Evolutionary conservation across 768 basidiomycete genomes (phyloP).

Genomic region (Mrakia gelida): DNA sequence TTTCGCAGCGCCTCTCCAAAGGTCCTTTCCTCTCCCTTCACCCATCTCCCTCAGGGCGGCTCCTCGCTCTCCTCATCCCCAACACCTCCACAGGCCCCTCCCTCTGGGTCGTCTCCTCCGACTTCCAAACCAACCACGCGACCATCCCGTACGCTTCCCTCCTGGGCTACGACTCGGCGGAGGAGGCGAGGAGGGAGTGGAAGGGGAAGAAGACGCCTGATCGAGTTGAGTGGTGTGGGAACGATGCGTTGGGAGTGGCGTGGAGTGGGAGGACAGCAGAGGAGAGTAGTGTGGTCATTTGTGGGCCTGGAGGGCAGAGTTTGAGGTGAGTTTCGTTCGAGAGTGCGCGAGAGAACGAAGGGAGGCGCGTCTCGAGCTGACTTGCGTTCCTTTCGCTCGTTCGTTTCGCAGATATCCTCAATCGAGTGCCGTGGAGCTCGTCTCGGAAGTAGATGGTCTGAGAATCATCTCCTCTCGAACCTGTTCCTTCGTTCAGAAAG

Average conservation of each 20-base stretch:
- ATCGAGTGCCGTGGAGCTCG: constrained; percentile 64
- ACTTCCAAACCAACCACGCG: constrained; percentile 55
- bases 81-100: constrained; percentile 34
- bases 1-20: constrained; percentile 63
- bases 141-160: constrained; percentile 47
- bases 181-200: not conserved
- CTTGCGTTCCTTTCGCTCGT: not conserved
- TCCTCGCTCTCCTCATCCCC: constrained; percentile 74
- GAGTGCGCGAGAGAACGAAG: not conserved
- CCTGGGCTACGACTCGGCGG: constrained; percentile 9
- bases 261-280: constrained; percentile 52
- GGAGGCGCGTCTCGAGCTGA: not conserved
- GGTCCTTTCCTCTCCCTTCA: constrained; percentile 85
- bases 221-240: constrained; percentile 91
- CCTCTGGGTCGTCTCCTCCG: constrained; percentile 90
- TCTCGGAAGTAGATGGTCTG: constrained; percentile 85
- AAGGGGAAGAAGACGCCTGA: constrained; percentile 43
- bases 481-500: constrained; percentile 88
- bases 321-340: constrained; percentile 58
- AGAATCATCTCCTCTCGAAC: constrained; percentile 73
- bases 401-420: constrained; percentile 68
- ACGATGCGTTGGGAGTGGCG: constrained; percentile 83
- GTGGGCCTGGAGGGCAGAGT: constrained; percentile 87
- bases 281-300: constrained; percentile 63
- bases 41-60: constrained; percentile 90